Evolutionary conservation across 2,329 filamentous ascomycete species (phyloP).

Genomic region (Aspergillus pseudonomiae): DNA sequence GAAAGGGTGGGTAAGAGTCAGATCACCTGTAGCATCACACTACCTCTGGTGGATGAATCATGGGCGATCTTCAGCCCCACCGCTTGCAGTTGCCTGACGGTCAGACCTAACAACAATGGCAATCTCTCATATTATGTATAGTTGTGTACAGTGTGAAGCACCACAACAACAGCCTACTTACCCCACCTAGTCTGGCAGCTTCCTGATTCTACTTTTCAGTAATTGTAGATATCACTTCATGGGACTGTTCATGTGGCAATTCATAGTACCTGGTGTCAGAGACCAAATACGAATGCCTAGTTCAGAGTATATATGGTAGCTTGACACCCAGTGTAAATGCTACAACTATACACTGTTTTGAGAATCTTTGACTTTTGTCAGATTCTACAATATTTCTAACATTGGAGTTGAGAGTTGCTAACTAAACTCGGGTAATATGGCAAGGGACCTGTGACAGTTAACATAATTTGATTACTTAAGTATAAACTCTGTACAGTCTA

Average conservation of each 20-base stretch:
- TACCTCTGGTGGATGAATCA: constrained; percentile 10
- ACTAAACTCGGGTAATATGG: no score
- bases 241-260: background rate
- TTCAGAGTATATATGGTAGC: no score
- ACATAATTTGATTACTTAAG: background rate
- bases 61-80: constrained; percentile 6
- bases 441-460: background rate
- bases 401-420: no score
- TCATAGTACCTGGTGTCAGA: background rate
- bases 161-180: background rate
- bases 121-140: constrained; percentile 1
- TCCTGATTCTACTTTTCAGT: background rate
- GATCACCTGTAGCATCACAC: constrained; percentile 9
- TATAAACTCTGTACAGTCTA: no score
- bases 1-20: constrained; percentile 1
- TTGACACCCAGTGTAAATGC: no score
- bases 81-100: constrained; percentile 12
- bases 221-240: background rate
- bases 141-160: background rate
- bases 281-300: no score
- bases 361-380: no score
- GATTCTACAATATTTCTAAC: no score
- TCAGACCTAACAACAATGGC: constrained; percentile 2
- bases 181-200: background rate
- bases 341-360: no score